Conservation (phyloP, 768 basidiomycete species). For the Amanita molliuscula region DNA sequence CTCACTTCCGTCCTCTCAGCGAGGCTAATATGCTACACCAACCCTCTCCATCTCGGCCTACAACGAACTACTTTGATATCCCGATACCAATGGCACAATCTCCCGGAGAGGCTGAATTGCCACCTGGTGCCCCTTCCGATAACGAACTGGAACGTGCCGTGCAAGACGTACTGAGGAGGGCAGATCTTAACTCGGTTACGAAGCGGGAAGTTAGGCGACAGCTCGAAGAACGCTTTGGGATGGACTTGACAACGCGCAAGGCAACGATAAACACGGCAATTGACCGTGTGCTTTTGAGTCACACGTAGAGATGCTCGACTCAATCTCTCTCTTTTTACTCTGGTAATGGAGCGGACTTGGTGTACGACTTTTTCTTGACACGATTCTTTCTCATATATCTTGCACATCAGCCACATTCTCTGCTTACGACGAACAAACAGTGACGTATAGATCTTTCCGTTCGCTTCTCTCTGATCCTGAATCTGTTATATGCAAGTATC, state of each 20-base stretch:
- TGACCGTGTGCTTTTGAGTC: constrained; percentile 55
- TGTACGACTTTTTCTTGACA: background rate
- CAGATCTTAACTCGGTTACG: constrained; percentile 85
- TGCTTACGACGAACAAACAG: background rate
- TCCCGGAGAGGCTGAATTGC: constrained; percentile 33
- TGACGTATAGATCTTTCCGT: background rate
- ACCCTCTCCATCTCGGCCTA: constrained; percentile 57
- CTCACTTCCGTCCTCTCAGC: constrained; percentile 27
- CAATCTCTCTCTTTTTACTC: background rate
- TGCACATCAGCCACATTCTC: background rate
- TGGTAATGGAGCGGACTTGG: background rate
- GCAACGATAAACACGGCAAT: constrained; percentile 69
- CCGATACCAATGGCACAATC: constrained; percentile 45
- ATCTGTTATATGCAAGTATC: background rate
- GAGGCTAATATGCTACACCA: constrained; percentile 29
- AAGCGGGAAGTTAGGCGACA: constrained; percentile 84
- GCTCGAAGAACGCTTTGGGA: constrained; percentile 74
- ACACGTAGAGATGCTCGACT: constrained; percentile 17
- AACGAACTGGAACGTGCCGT: constrained; percentile 68
- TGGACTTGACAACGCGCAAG: constrained; percentile 67
- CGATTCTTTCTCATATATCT: background rate
- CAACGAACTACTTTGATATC: constrained; percentile 71
- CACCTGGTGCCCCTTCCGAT: constrained; percentile 45
- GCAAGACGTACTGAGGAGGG: constrained; percentile 58
- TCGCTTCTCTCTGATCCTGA: background rate